These are phyloP conservation scores for Xylaria sp. DNA, from an alignment of 2,329 filamentous ascomycete genomes.

Conservation along the genomic window DNA sequence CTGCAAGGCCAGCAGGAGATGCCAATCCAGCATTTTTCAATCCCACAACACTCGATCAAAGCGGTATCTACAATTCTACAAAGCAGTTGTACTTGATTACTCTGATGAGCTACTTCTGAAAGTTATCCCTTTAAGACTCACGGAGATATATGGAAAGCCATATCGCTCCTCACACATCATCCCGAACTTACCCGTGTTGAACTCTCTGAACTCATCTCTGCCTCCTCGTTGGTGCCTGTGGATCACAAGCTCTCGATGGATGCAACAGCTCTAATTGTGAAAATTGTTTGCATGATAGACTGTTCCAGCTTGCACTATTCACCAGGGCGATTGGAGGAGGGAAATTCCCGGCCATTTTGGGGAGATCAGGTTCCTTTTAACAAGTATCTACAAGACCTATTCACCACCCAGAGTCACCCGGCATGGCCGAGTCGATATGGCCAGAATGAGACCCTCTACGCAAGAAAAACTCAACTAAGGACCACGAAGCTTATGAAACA, in stretches of 20 bases:
- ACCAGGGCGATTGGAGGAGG: slow-evolving; percentile 33
- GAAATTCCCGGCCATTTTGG: slow-evolving; percentile 23
- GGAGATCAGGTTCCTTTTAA: slow-evolving; percentile 27
- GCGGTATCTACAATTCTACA: slow-evolving; percentile 28
- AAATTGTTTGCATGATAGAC: slow-evolving; percentile 32
- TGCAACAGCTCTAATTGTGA: slow-evolving; percentile 31
- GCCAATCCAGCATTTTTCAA: slow-evolving; percentile 8
- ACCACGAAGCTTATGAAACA: slow-evolving; percentile 31
- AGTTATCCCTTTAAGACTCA: slow-evolving; percentile 19
- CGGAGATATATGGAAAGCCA: slow-evolving; percentile 27
- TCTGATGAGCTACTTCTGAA: slow-evolving; percentile 6
- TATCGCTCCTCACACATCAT: slow-evolving; percentile 11
- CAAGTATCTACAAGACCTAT: slow-evolving; percentile 36
- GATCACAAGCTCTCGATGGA: slow-evolving; percentile 6
- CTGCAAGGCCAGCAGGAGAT: slow-evolving; percentile 5
- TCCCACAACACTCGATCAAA: slow-evolving; percentile 6
- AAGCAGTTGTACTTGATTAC: slow-evolving; percentile 25
- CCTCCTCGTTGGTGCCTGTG: background rate
- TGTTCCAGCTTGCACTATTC: slow-evolving; percentile 31
- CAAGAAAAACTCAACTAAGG: slow-evolving; percentile 25
- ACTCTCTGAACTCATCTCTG: slow-evolving; percentile 12
- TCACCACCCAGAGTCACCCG: slow-evolving; percentile 28
- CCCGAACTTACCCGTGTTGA: slow-evolving; percentile 23
- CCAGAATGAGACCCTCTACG: slow-evolving; percentile 26
- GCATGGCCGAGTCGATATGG: slow-evolving; percentile 28